Percentiles rank a stretch among this genome's conserved stretches.
These are phyloP conservation scores for Mentha longifolia DNA, from an alignment of 257 asterid genomes.

Conservation along the genomic window DNA sequence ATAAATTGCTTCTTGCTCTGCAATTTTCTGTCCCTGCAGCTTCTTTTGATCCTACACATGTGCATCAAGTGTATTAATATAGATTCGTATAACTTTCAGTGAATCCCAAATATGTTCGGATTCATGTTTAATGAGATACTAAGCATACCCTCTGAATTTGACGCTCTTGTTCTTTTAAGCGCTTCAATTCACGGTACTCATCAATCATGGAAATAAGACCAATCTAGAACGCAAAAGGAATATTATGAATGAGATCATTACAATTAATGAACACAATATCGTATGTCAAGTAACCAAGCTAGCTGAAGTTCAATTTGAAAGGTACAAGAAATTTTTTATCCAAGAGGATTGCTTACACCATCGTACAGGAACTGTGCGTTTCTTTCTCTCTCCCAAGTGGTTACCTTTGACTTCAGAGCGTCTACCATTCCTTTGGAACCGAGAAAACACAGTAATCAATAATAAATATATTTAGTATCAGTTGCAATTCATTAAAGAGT, in stretches of 20 bases:
- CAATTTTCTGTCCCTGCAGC: slow-evolving; percentile 76
- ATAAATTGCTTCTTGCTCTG: slow-evolving; percentile 81
- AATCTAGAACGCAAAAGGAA: slow-evolving; percentile 49
- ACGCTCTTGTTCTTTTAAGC: slow-evolving; percentile 74
- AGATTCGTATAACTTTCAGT: slow-evolving; percentile 13
- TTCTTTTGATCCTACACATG: slow-evolving; percentile 76
- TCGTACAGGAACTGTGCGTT: slow-evolving; percentile 71
- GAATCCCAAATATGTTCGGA: background rate
- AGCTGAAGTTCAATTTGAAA: background rate
- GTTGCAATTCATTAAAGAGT: background rate
- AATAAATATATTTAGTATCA: background rate
- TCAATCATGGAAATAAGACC: slow-evolving; percentile 70
- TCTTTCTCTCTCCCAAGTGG: slow-evolving; percentile 80
- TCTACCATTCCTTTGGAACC: slow-evolving; percentile 67
- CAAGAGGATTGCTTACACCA: slow-evolving; percentile 62
- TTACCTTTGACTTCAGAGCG: slow-evolving; percentile 58
- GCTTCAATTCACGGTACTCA: slow-evolving; percentile 66
- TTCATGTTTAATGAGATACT: slow-evolving; percentile 22
- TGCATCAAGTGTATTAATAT: slow-evolving; percentile 16
- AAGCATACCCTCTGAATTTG: slow-evolving; percentile 77
- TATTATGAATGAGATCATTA: background rate
- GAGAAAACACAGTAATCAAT: background rate
- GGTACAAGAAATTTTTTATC: background rate
- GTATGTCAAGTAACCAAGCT: background rate
- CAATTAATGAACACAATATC: background rate